Evolutionary conservation across 129 eudicot species (phyloP).

Genomic region (Erigeron canadensis): DNA sequence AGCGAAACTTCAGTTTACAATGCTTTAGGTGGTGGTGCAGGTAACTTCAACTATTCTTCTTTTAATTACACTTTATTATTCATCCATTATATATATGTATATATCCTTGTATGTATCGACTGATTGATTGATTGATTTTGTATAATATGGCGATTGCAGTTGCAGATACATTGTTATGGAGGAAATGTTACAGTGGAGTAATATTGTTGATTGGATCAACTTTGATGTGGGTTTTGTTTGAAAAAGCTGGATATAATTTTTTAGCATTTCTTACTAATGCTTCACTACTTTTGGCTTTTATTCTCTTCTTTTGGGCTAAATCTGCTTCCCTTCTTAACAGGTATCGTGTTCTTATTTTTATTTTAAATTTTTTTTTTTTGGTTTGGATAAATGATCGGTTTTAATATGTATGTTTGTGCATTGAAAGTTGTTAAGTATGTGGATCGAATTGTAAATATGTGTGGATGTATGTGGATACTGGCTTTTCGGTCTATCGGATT

Average conservation of each 20-base stretch:
- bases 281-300: conserved; percentile 62
- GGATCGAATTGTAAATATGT: too few species aligned
- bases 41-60: conserved; percentile 28
- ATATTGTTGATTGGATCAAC: conserved; percentile 53
- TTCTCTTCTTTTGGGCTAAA: conserved; percentile 93
- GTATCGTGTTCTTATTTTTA: conserved; percentile 23
- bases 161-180: conserved; percentile 90
- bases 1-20: conserved; percentile 62
- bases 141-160: conserved; percentile 44
- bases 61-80: background rate
- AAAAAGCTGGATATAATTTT: conserved; percentile 66
- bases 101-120: background rate
- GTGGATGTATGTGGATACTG: background rate
- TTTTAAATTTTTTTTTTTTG: background rate
- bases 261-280: conserved; percentile 55
- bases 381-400: background rate
- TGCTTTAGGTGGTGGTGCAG: conserved; percentile 83
- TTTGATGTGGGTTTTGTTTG: conserved; percentile 64
- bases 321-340: conserved; percentile 88
- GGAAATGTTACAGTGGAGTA: conserved; percentile 47
- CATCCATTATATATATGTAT: background rate
- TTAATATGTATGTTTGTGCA: conserved; percentile 2
- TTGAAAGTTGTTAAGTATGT: background rate
- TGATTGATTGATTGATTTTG: background rate
- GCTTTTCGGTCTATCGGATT: background rate